phyloP scores from a whole-genome alignment of 2,329 filamentous ascomycete genomes.

The Colletotrichum graminicola region DNA sequence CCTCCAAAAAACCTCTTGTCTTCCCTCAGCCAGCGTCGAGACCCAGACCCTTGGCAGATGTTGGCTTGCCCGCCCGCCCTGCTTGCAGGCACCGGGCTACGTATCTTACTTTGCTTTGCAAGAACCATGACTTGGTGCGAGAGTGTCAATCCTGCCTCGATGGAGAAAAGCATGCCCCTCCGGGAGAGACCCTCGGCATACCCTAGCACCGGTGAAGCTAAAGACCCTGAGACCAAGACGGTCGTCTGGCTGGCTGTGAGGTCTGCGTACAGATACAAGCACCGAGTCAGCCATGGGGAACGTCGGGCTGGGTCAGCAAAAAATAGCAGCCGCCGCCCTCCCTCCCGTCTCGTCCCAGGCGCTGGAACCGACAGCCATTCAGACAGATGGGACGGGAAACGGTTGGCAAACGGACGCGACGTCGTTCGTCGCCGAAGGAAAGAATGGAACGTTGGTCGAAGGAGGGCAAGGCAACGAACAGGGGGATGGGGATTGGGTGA shows the following conservation, averaged over 20 bases:
- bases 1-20: constrained; percentile 15
- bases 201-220: constrained; percentile 21
- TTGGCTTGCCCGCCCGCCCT: constrained; percentile 15
- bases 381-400: constrained; percentile 26
- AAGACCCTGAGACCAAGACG: constrained; percentile 22
- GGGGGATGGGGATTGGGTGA: constrained; percentile 12
- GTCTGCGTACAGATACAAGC: background rate
- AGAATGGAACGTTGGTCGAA: constrained; percentile 9
- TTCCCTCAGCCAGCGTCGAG: constrained; percentile 2
- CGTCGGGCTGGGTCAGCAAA: constrained; percentile 11
- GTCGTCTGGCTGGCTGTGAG: background rate
- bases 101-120: constrained; percentile 17
- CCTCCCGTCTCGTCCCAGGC: constrained; percentile 10
- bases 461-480: background rate
- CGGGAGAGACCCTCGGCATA: background rate
- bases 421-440: constrained; percentile 1
- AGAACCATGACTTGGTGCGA: constrained; percentile 11
- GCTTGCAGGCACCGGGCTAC: constrained; percentile 30
- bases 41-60: constrained; percentile 16
- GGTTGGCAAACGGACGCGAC: constrained; percentile 23
- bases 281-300: background rate
- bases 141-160: constrained; percentile 30
- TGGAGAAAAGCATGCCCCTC: background rate
- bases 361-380: constrained; percentile 5
- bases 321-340: constrained; percentile 17